phyloP scores from a whole-genome alignment of 2,329 filamentous ascomycete species.

The Thermoascus crustaceus region DNA sequence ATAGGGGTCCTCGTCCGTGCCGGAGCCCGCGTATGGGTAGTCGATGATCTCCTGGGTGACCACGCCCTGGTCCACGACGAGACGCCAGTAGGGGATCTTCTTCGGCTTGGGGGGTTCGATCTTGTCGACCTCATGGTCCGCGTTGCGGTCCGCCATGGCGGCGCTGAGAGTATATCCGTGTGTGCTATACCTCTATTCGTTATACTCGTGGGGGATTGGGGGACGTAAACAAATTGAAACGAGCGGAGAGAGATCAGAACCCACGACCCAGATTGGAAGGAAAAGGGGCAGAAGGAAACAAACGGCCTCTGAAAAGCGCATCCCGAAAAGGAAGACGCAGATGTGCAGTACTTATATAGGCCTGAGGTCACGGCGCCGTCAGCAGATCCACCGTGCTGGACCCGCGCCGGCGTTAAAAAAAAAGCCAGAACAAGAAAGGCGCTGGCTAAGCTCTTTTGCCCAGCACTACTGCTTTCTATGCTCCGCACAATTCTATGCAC shows the following conservation, averaged over 20 bases:
- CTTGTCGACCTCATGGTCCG: slow-evolving; percentile 16
- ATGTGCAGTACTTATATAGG: neutral
- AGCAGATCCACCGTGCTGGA: too few species aligned
- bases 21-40: slow-evolving; percentile 27
- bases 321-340: neutral
- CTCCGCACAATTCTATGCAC: too few species aligned
- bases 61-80: slow-evolving; percentile 23
- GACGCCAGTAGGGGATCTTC: slow-evolving; percentile 28
- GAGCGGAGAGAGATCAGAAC: neutral
- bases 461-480: too few species aligned
- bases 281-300: too few species aligned
- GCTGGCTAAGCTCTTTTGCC: too few species aligned
- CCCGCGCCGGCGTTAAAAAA: too few species aligned
- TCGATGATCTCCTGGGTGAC: slow-evolving; percentile 29
- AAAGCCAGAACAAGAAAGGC: too few species aligned
- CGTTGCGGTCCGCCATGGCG: slow-evolving; percentile 20
- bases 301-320: too few species aligned
- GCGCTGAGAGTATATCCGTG: neutral
- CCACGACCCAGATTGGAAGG: neutral
- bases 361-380: slow-evolving; percentile 1
- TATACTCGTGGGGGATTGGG: too few species aligned
- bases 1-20: slow-evolving; percentile 36
- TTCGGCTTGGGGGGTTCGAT: slow-evolving; percentile 19
- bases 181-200: too few species aligned
- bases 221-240: too few species aligned